Evolutionary conservation across 768 basidiomycete genomes (phyloP).

Genomic region (Mycena alexandri): DNA sequence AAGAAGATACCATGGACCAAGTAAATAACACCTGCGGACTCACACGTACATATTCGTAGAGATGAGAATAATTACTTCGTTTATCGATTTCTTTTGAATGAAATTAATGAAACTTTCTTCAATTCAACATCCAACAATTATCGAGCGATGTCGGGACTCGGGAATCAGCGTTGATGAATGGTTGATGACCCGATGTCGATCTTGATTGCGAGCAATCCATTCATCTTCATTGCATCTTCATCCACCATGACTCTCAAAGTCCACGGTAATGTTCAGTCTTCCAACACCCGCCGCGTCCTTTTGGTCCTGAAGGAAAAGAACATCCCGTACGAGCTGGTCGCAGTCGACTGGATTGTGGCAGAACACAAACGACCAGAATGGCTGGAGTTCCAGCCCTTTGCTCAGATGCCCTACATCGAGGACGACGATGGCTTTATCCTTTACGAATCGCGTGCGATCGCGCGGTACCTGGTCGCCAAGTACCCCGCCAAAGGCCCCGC

Average conservation of each 20-base stretch:
- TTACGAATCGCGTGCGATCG: constrained; percentile 55
- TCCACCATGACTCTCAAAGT: constrained; percentile 14
- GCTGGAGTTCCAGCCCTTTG: neutral
- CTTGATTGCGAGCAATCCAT: too few relatives aligned
- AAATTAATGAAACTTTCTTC: too few relatives aligned
- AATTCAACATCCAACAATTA: too few relatives aligned
- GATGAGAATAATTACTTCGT: too few relatives aligned
- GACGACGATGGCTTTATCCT: too few relatives aligned
- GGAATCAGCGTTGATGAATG: too few relatives aligned
- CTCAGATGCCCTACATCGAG: constrained; percentile 14
- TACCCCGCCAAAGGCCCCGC: constrained; percentile 54
- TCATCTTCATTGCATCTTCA: too few relatives aligned
- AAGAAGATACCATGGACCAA: constrained; percentile 2
- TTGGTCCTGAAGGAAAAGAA: constrained; percentile 28
- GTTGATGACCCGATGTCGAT: too few relatives aligned
- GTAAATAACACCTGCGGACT: neutral
- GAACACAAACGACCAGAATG: constrained; percentile 22
- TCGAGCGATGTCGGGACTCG: too few relatives aligned
- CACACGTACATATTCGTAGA: too few relatives aligned
- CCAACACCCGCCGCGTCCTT: constrained; percentile 19
- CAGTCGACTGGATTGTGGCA: constrained; percentile 3
- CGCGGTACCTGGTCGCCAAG: constrained; percentile 59
- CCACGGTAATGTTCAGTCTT: constrained; percentile 14
- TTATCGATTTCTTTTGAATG: too few relatives aligned
- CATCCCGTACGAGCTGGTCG: constrained; percentile 26